These are phyloP conservation scores for Rickenella mellea DNA, from an alignment of 768 basidiomycete species.

Conservation along the genomic window DNA sequence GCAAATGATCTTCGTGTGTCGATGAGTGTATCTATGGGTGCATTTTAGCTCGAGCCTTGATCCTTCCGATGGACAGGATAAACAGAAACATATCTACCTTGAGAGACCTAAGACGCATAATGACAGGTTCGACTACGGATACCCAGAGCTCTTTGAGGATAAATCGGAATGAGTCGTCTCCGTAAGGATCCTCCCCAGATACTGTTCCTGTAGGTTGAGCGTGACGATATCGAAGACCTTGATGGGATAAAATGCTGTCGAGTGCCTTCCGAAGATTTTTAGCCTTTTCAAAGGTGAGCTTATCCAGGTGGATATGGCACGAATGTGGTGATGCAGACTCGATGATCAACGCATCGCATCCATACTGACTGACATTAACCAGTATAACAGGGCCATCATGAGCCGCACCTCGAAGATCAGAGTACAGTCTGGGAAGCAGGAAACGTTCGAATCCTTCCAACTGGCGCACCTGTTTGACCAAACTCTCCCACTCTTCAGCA, in stretches of 20 bases:
- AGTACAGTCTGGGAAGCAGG: conserved; percentile 8
- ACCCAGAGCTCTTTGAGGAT: not conserved
- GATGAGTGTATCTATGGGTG: not conserved
- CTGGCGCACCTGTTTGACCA: too few species aligned
- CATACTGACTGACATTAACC: conserved; percentile 8
- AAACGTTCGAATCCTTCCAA: conserved; percentile 11
- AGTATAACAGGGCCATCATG: conserved; percentile 12
- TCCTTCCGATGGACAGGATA: not conserved
- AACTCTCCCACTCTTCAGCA: too few species aligned
- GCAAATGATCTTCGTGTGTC: not conserved
- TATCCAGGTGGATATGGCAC: too few species aligned
- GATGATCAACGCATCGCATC: conserved; percentile 10
- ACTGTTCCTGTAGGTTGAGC: too few species aligned
- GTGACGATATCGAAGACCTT: not conserved
- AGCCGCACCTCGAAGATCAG: conserved; percentile 9
- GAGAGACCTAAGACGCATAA: not conserved
- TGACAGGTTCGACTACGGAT: not conserved
- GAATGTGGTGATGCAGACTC: too few species aligned
- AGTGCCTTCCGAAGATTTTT: not conserved
- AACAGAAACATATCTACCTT: not conserved
- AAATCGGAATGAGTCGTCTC: too few species aligned
- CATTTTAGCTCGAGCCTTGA: not conserved
- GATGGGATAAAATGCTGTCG: not conserved
- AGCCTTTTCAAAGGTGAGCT: not conserved
- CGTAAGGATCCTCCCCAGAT: too few species aligned